Conservation (phyloP, 1,284 basidiomycete genomes). For the Golubevia pallescens region DNA sequence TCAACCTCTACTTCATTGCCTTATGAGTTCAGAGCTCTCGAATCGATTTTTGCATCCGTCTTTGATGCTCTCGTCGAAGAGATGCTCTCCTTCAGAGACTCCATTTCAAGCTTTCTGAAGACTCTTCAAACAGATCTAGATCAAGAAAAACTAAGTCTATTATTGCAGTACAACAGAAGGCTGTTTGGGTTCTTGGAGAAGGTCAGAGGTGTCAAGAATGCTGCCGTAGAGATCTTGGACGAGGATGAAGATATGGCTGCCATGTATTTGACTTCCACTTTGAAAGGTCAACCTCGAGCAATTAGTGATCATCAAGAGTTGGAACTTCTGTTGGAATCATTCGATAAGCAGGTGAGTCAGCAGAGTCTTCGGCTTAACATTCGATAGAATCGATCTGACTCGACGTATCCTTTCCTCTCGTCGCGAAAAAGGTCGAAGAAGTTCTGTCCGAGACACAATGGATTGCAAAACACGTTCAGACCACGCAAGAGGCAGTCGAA, state of each 20-base stretch:
- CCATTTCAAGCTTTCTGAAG: slow-evolving; percentile 33
- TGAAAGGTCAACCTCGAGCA: slow-evolving; percentile 15
- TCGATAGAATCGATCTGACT: too few species aligned
- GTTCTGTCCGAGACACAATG: slow-evolving; percentile 40
- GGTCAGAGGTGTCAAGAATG: slow-evolving; percentile 32
- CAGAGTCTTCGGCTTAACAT: too few species aligned
- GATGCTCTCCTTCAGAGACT: slow-evolving; percentile 29
- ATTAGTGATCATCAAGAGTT: slow-evolving; percentile 71
- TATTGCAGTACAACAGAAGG: slow-evolving; percentile 45
- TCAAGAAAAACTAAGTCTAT: slow-evolving; percentile 40
- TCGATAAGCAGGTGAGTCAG: too few species aligned
- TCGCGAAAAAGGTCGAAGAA: slow-evolving; percentile 49
- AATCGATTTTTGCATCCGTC: slow-evolving; percentile 43
- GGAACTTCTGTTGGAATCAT: slow-evolving; percentile 89
- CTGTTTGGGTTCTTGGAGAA: slow-evolving; percentile 37
- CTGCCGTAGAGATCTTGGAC: slow-evolving; percentile 45
- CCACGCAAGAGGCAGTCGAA: slow-evolving; percentile 96
- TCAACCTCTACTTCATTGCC: too few species aligned
- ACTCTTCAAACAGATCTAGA: slow-evolving; percentile 49
- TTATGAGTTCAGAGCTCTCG: slow-evolving; percentile 56
- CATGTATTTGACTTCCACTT: slow-evolving; percentile 74
- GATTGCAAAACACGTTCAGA: slow-evolving; percentile 72
- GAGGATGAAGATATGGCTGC: slow-evolving; percentile 79
- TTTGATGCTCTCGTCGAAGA: slow-evolving; percentile 47
- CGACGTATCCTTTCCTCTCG: slow-evolving; percentile 1